These are phyloP conservation scores for Calonectria ilicicola DNA, from an alignment of 2,329 filamentous ascomycete species.

Conservation along the genomic window DNA sequence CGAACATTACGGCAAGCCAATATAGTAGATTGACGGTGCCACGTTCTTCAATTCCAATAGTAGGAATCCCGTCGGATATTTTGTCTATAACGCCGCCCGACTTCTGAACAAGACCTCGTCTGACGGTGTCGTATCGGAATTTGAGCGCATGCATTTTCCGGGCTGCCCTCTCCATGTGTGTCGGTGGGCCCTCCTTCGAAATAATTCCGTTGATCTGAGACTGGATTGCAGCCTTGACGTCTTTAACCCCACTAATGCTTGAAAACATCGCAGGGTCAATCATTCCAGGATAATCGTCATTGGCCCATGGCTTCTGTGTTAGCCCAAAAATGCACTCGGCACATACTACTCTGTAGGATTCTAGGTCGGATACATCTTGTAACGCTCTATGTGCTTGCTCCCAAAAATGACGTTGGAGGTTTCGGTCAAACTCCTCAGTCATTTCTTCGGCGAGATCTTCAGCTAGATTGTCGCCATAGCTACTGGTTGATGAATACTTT, in stretches of 20 bases:
- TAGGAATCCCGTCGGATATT: background rate
- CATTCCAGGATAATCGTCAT: conserved; percentile 22
- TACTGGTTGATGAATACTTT: conserved; percentile 14
- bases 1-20: conserved; percentile 71
- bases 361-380: conserved; percentile 48
- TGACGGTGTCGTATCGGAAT: conserved; percentile 35
- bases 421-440: conserved; percentile 51
- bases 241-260: background rate
- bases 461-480: conserved; percentile 16
- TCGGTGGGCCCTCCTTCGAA: conserved; percentile 33
- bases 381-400: conserved; percentile 49
- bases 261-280: conserved; percentile 19
- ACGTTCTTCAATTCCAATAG: conserved; percentile 40
- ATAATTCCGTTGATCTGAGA: conserved; percentile 36
- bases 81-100: background rate
- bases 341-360: conserved; percentile 52
- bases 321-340: conserved; percentile 54
- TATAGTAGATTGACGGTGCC: conserved; percentile 65
- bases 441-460: conserved; percentile 36
- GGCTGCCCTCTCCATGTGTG: conserved; percentile 39
- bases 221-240: conserved; percentile 13
- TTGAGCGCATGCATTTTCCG: conserved; percentile 43
- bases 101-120: conserved; percentile 26
- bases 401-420: conserved; percentile 51
- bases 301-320: conserved; percentile 47